A percentile compares a stretch with the other conserved stretches of the same genome.
Evolutionary conservation across 2,329 filamentous ascomycete species (phyloP).

Genomic region (Epichloe elymi): DNA sequence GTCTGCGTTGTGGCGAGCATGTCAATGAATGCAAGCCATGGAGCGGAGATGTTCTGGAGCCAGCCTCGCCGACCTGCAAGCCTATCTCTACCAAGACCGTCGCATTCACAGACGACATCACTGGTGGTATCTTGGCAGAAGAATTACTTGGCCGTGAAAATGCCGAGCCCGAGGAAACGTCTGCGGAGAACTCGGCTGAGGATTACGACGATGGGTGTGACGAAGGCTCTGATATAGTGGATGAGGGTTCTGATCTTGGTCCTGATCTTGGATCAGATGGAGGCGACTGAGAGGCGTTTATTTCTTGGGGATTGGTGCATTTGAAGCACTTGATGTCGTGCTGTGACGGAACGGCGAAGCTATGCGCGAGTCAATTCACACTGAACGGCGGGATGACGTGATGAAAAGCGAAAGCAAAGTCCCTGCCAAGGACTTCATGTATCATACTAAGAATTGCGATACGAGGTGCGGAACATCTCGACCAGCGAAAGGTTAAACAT

Average conservation of each 20-base stretch:
- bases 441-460: no score
- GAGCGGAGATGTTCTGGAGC: conserved; percentile 74
- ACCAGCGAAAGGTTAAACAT: no score
- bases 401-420: no score
- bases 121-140: conserved; percentile 20
- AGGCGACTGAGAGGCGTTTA: conserved; percentile 1
- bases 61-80: conserved; percentile 28
- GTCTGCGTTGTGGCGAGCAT: conserved; percentile 72
- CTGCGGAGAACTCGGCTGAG: conserved; percentile 6
- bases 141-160: conserved; percentile 8
- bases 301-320: not conserved
- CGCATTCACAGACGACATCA: conserved; percentile 46
- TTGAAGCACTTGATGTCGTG: no score
- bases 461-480: no score
- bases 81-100: conserved; percentile 40
- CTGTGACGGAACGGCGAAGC: no score
- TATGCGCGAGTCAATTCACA: no score
- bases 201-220: conserved; percentile 7
- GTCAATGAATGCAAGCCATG: conserved; percentile 82
- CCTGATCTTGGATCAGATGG: conserved; percentile 3
- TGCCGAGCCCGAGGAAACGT: conserved; percentile 9
- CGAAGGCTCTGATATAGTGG: conserved; percentile 4
- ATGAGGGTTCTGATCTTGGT: conserved; percentile 4
- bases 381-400: no score
- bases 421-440: no score